Percentiles rank a stretch among this genome's conserved stretches.
Evolutionary conservation across 1,284 basidiomycete genomes (phyloP).

Genomic region (Stereum hirsutum): DNA sequence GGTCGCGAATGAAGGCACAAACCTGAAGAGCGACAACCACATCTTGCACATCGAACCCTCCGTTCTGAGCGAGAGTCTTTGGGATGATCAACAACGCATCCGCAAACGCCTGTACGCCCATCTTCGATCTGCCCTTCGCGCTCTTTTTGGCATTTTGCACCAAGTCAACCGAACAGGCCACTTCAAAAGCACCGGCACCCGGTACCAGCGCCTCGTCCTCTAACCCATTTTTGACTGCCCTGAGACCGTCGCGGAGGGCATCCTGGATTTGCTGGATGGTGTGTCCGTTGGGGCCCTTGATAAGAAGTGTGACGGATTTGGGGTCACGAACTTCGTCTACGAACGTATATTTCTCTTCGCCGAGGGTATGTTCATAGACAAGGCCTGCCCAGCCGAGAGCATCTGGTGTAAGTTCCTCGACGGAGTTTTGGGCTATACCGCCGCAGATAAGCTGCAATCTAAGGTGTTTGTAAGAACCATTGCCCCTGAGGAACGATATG

Average conservation of each 20-base stretch:
- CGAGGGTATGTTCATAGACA: slow-evolving; percentile 98
- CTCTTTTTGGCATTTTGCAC: slow-evolving; percentile 72
- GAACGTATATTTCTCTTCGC: slow-evolving; percentile 99
- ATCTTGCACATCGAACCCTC: slow-evolving; percentile 97
- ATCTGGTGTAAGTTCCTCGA: slow-evolving; percentile 90
- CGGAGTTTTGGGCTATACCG: slow-evolving; percentile 94
- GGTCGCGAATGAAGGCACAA: slow-evolving; percentile 11
- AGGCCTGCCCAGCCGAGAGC: slow-evolving; percentile 95
- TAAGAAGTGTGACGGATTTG: slow-evolving; percentile 93
- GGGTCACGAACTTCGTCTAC: slow-evolving; percentile 95
- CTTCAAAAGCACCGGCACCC: slow-evolving; percentile 96
- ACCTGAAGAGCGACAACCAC: slow-evolving; percentile 87
- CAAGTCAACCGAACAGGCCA: slow-evolving; percentile 86
- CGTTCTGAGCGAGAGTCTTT: slow-evolving; percentile 95
- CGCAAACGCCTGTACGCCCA: slow-evolving; percentile 96
- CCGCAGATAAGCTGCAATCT: slow-evolving; percentile 92
- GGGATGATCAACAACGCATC: slow-evolving; percentile 94
- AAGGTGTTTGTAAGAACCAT: slow-evolving; percentile 4
- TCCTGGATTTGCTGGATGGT: slow-evolving; percentile 97
- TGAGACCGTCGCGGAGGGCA: slow-evolving; percentile 91
- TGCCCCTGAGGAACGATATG: slow-evolving; percentile 5
- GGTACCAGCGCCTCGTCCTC: slow-evolving; percentile 89
- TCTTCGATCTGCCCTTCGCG: slow-evolving; percentile 94
- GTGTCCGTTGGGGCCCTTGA: slow-evolving; percentile 98
- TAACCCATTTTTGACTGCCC: slow-evolving; percentile 94